Evolutionary conservation across 2,329 filamentous ascomycete genomes (phyloP).

Genomic region (Fulvia fulva): DNA sequence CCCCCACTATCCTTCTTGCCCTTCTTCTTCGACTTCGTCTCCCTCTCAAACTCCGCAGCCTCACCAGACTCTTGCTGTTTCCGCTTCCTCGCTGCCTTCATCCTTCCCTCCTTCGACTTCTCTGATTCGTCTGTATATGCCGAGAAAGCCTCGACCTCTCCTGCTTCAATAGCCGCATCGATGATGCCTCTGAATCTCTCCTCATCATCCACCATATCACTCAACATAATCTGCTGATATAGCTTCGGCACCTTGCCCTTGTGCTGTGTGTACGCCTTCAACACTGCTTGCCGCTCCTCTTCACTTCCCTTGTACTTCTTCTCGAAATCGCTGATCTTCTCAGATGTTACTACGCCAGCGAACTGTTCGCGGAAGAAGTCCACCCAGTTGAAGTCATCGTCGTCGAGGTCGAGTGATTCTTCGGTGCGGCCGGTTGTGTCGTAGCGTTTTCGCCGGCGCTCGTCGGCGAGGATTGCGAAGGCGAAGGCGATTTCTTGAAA

Average conservation of each 20-base stretch:
- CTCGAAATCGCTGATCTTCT: constrained; percentile 72
- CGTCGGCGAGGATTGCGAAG: constrained; percentile 86
- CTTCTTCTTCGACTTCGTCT: constrained; percentile 62
- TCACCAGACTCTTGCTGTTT: constrained; percentile 59
- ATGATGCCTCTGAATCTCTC: constrained; percentile 78
- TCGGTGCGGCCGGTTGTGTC: constrained; percentile 86
- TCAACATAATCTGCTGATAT: constrained; percentile 83
- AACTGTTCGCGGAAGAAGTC: constrained; percentile 86
- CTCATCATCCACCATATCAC: constrained; percentile 78
- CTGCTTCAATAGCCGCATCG: constrained; percentile 68
- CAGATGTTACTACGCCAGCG: constrained; percentile 69
- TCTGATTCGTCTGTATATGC: constrained; percentile 70
- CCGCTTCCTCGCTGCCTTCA: constrained; percentile 61
- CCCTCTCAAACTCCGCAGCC: constrained; percentile 70
- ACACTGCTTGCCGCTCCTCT: constrained; percentile 75
- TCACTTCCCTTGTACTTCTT: constrained; percentile 77
- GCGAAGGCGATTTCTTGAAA: constrained; percentile 94
- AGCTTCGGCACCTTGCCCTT: constrained; percentile 73
- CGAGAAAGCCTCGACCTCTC: constrained; percentile 62
- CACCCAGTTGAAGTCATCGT: constrained; percentile 77
- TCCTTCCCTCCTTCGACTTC: constrained; percentile 37
- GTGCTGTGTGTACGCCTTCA: constrained; percentile 68
- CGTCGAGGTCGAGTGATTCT: constrained; percentile 64
- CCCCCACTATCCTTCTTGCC: constrained; percentile 47
- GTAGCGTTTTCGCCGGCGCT: constrained; percentile 75